Conservation (phyloP, 2,329 filamentous ascomycete genomes). For the Zymoseptoria ardabiliae region DNA sequence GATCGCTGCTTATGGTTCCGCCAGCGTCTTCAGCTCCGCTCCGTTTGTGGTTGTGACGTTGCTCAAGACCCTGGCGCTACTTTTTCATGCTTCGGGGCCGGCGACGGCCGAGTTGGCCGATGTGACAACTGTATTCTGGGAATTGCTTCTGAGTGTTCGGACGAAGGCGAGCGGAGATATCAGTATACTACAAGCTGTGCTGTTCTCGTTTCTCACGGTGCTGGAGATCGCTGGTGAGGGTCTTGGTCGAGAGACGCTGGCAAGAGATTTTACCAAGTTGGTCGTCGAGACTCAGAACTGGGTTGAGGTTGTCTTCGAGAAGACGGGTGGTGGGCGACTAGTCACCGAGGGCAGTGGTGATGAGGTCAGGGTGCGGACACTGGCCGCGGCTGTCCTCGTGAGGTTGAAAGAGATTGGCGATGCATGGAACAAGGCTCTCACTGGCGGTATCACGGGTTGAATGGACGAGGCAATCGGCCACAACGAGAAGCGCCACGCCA, state of each 20-base stretch:
- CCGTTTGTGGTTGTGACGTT: conserved; percentile 71
- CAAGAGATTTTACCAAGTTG: conserved; percentile 65
- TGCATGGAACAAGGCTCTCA: conserved; percentile 66
- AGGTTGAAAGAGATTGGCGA: conserved; percentile 75
- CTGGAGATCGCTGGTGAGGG: conserved; percentile 64
- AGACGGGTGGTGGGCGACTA: conserved; percentile 28
- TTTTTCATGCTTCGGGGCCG: conserved; percentile 77
- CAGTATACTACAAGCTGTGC: conserved; percentile 63
- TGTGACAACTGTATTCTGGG: conserved; percentile 78
- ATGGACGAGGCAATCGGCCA: background rate
- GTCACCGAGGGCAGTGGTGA: conserved; percentile 58
- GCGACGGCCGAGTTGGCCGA: conserved; percentile 67
- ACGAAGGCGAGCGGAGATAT: conserved; percentile 38
- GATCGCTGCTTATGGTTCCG: conserved; percentile 25
- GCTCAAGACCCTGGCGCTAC: conserved; percentile 75
- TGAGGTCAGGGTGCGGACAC: conserved; percentile 70
- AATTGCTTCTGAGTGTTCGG: conserved; percentile 67
- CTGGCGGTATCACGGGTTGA: conserved; percentile 45
- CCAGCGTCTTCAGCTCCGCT: conserved; percentile 58
- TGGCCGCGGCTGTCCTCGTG: conserved; percentile 71
- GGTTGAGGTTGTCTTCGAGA: conserved; percentile 68
- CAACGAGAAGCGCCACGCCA: background rate
- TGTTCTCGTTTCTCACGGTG: conserved; percentile 72
- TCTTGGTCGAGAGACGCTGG: conserved; percentile 56
- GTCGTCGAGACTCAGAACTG: conserved; percentile 83